Percentiles rank a stretch among this genome's conserved stretches.
These are phyloP conservation scores for Irpex lacteus DNA, from an alignment of 1,284 basidiomycete species.

Conservation along the genomic window DNA sequence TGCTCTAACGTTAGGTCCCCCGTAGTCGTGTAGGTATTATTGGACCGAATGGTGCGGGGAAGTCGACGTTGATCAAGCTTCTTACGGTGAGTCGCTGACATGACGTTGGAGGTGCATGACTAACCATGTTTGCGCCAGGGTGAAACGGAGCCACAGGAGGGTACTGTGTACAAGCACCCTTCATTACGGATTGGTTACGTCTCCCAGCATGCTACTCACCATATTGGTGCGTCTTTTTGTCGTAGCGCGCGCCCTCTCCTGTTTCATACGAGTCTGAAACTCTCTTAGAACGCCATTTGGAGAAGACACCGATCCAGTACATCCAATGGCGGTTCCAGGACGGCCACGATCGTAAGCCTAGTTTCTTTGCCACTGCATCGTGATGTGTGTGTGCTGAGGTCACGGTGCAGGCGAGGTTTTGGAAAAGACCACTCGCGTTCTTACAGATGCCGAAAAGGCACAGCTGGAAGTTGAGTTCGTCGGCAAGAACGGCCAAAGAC, in stretches of 20 bases:
- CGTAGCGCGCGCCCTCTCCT: neutral
- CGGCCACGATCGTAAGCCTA: slow-evolving; percentile 86
- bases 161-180: slow-evolving; percentile 95
- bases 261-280: slow-evolving; percentile 11
- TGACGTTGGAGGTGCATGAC: neutral
- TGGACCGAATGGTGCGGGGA: slow-evolving; percentile 93
- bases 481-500: slow-evolving; percentile 88
- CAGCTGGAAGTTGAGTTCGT: slow-evolving; percentile 88
- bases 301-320: slow-evolving; percentile 94
- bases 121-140: slow-evolving; percentile 48
- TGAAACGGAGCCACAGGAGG: slow-evolving; percentile 91
- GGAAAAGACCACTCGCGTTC: slow-evolving; percentile 88
- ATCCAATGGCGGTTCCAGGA: slow-evolving; percentile 99
- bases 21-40: slow-evolving; percentile 82
- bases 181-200: slow-evolving; percentile 96
- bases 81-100: slow-evolving; percentile 61
- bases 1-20: slow-evolving; percentile 11
- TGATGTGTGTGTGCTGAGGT: slow-evolving; percentile 8
- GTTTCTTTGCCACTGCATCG: slow-evolving; percentile 9
- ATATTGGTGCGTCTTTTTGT: slow-evolving; percentile 58
- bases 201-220: slow-evolving; percentile 97
- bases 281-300: slow-evolving; percentile 78
- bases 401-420: slow-evolving; percentile 70
- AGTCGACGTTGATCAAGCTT: slow-evolving; percentile 97
- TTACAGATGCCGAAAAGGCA: slow-evolving; percentile 86